Percentiles rank a stretch among this genome's conserved stretches.
These are phyloP conservation scores for Lactuca saligna DNA, from an alignment of 129 eudicot species.

Conservation along the genomic window DNA sequence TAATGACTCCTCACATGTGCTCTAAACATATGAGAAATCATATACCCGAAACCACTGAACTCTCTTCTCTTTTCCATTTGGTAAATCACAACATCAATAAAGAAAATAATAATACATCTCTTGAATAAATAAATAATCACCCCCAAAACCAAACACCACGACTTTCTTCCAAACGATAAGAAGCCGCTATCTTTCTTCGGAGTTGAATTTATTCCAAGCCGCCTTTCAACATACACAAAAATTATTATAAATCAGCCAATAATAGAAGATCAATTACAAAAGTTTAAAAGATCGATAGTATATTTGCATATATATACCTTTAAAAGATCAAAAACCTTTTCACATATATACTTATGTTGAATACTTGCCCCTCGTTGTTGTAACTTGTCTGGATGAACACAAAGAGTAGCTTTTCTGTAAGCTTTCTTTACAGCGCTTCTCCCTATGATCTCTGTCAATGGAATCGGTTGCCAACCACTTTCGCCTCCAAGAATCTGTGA, in stretches of 20 bases:
- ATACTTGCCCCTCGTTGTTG: conserved; percentile 95
- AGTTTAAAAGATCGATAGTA: conserved; percentile 93
- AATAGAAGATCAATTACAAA: conserved; percentile 23
- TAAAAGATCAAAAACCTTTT: conserved; percentile 96
- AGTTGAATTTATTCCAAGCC: conserved; percentile 86
- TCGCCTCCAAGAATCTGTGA: conserved; percentile 77
- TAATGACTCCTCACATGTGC: conserved; percentile 21
- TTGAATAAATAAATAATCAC: conserved; percentile 15
- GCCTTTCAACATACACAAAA: conserved; percentile 47
- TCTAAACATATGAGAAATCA: conserved; percentile 28
- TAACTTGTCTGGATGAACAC: conserved; percentile 95
- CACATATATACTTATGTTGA: conserved; percentile 93
- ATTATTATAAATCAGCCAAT: not conserved
- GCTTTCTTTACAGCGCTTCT: conserved; percentile 90
- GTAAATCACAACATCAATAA: conserved; percentile 11
- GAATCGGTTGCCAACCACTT: conserved; percentile 93
- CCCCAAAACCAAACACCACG: not conserved
- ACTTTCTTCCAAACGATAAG: not conserved
- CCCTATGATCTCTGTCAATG: conserved; percentile 70
- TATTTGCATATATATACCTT: conserved; percentile 91
- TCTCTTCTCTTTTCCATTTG: not conserved
- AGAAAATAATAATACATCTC: not conserved
- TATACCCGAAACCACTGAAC: conserved; percentile 32
- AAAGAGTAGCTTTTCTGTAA: conserved; percentile 88
- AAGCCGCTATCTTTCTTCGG: conserved; percentile 64